phyloP scores from a whole-genome alignment of 1,284 basidiomycete genomes.

The Puccinia horiana region DNA sequence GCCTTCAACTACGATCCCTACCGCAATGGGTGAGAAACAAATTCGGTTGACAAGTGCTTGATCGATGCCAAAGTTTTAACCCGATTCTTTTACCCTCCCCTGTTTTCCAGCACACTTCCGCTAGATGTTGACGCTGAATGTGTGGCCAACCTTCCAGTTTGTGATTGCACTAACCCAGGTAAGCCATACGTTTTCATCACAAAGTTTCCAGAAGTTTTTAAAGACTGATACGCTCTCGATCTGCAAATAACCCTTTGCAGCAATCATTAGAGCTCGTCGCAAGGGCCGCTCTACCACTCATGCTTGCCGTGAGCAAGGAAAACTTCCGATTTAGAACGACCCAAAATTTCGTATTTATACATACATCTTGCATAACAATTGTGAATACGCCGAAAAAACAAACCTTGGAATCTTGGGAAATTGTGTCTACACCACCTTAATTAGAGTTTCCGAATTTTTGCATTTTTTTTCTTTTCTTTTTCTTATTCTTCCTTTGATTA shows the following conservation, averaged over 20 bases:
- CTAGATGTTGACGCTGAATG: slow-evolving; percentile 41
- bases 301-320: slow-evolving; percentile 46
- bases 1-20: slow-evolving; percentile 47
- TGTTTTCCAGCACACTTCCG: slow-evolving; percentile 27
- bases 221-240: not conserved
- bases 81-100: not conserved
- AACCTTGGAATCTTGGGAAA: not conserved
- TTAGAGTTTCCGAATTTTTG: not conserved
- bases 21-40: slow-evolving; percentile 27
- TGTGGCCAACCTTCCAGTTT: slow-evolving; percentile 46
- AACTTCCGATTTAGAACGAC: slow-evolving; percentile 40
- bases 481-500: not conserved
- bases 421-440: not conserved
- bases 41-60: not conserved
- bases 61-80: not conserved
- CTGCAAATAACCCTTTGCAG: not conserved
- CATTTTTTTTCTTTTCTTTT: not conserved
- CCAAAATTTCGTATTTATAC: not conserved
- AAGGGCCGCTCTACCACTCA: slow-evolving; percentile 41
- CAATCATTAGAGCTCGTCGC: slow-evolving; percentile 14
- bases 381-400: not conserved
- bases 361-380: not conserved
- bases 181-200: not conserved
- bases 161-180: slow-evolving; percentile 47
- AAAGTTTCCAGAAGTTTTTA: not conserved